Percentiles rank a stretch among this genome's conserved stretches.
phyloP scores from a whole-genome alignment of 441 rosid genomes.

The Jatropha podagrica region DNA sequence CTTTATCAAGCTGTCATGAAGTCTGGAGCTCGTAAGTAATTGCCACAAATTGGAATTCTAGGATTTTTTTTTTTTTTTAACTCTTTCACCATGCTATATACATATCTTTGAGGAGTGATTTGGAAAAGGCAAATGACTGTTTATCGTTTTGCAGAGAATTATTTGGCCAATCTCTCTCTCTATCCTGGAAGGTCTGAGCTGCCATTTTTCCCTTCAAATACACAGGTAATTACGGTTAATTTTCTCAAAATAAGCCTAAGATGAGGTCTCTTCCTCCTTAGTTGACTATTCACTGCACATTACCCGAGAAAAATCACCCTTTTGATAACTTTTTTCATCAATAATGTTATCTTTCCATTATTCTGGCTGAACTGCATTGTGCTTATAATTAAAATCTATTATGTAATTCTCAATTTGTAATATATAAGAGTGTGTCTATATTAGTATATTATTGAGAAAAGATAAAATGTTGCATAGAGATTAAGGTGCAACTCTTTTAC shows the following conservation, averaged over 20 bases:
- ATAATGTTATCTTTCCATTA: not conserved
- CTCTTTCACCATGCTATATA: not conserved
- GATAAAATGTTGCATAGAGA: not conserved
- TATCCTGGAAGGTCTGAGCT: conserved; percentile 83
- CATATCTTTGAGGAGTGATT: not conserved
- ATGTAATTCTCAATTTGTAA: not conserved
- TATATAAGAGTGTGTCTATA: not conserved
- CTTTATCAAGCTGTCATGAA: conserved; percentile 62
- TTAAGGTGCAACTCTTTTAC: not conserved
- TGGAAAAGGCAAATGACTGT: conserved; percentile 1
- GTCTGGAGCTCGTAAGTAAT: conserved; percentile 67
- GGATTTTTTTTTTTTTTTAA: not conserved
- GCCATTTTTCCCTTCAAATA: conserved; percentile 75
- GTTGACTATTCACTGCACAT: not conserved
- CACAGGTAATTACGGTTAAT: conserved; percentile 49
- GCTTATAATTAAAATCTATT: not conserved
- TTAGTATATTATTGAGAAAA: not conserved
- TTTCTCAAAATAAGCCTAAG: conserved; percentile 3
- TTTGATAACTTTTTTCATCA: not conserved
- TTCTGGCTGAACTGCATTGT: not conserved
- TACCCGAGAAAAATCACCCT: not conserved
- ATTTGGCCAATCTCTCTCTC: conserved; percentile 82
- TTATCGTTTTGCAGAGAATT: conserved; percentile 55
- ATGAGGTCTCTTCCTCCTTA: not conserved
- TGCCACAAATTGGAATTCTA: not conserved